Percentiles rank a stretch among this genome's conserved stretches.
Evolutionary conservation across 495 filamentous ascomycete genomes (phyloP).

Genomic region (Podospora didyma): DNA sequence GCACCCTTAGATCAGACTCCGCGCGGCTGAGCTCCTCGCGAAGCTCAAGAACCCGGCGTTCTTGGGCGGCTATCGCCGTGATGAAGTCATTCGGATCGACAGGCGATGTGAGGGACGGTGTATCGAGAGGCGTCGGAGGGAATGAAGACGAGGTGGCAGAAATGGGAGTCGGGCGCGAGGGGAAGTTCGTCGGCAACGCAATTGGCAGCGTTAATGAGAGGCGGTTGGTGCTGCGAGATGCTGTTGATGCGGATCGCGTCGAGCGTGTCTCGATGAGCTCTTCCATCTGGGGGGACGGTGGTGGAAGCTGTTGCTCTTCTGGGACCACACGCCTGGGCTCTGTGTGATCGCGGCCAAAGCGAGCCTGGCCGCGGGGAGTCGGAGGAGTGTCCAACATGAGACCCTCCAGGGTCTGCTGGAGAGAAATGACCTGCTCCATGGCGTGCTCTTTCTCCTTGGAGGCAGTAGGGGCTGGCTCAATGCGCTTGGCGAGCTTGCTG

Average conservation of each 20-base stretch:
- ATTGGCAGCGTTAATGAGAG: constrained; percentile 81
- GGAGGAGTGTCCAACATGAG: constrained; percentile 18
- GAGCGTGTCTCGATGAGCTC: constrained; percentile 42
- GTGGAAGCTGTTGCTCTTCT: constrained; percentile 20
- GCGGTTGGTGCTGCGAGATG: constrained; percentile 64
- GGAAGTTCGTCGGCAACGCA: constrained; percentile 35
- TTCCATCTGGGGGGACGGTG: constrained; percentile 14
- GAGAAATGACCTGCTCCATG: constrained; percentile 25
- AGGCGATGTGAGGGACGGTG: constrained; percentile 43
- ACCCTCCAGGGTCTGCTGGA: constrained; percentile 28
- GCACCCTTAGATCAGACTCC: constrained; percentile 66
- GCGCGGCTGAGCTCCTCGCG: constrained; percentile 81
- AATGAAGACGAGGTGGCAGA: constrained; percentile 36
- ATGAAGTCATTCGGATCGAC: constrained; percentile 74
- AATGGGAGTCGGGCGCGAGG: constrained; percentile 41
- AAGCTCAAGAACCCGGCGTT: constrained; percentile 87
- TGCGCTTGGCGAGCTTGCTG: constrained; percentile 5
- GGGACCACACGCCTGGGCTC: constrained; percentile 17
- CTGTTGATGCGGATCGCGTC: constrained; percentile 49
- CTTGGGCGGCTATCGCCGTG: constrained; percentile 84
- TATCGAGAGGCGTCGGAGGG: constrained; percentile 46
- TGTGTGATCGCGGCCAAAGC: constrained; percentile 15
- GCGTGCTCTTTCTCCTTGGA: neutral
- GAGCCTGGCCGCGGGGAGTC: constrained; percentile 3
- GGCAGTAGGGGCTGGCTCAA: constrained; percentile 6